Evolutionary conservation across 331 rosid genomes (phyloP).

Genomic region (Malus hybrid): DNA sequence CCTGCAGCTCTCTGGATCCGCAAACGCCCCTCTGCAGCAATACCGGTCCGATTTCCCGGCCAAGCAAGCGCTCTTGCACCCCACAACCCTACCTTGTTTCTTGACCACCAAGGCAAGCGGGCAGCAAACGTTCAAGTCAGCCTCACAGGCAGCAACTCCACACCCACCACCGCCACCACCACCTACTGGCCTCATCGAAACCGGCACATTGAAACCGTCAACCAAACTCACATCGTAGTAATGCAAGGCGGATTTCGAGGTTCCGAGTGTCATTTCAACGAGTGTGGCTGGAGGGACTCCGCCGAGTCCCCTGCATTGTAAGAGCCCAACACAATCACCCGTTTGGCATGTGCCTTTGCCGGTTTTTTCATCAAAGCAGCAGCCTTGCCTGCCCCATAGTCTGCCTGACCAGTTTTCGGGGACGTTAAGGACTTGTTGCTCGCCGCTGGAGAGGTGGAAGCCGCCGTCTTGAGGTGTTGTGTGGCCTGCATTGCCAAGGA

Average conservation of each 20-base stretch:
- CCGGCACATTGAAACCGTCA: slow-evolving; percentile 60
- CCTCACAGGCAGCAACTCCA: slow-evolving; percentile 52
- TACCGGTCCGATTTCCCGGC: slow-evolving; percentile 46
- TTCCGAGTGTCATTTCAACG: slow-evolving; percentile 60
- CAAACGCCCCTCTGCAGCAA: slow-evolving; percentile 57
- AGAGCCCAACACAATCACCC: slow-evolving; percentile 46
- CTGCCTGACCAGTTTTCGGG: slow-evolving; percentile 56
- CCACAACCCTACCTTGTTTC: slow-evolving; percentile 44
- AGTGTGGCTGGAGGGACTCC: slow-evolving; percentile 59
- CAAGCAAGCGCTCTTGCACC: slow-evolving; percentile 73
- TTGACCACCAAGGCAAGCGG: slow-evolving; percentile 40
- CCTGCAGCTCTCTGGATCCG: slow-evolving; percentile 38
- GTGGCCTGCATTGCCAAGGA: slow-evolving; percentile 56
- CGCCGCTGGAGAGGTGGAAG: slow-evolving; percentile 47
- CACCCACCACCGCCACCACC: slow-evolving; percentile 33
- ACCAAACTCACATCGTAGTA: slow-evolving; percentile 70
- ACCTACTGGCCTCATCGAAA: slow-evolving; percentile 39
- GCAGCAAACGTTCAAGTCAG: slow-evolving; percentile 48
- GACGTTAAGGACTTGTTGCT: slow-evolving; percentile 36
- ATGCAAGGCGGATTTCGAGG: slow-evolving; percentile 39
- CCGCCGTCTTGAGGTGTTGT: slow-evolving; percentile 46
- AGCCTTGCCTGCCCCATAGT: slow-evolving; percentile 75
- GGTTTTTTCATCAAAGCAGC: slow-evolving; percentile 32
- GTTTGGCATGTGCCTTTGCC: slow-evolving; percentile 52
- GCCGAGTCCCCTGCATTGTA: slow-evolving; percentile 47